These are phyloP conservation scores for Grosmannia penicillata DNA, from an alignment of 2,329 filamentous ascomycete genomes.

Conservation along the genomic window DNA sequence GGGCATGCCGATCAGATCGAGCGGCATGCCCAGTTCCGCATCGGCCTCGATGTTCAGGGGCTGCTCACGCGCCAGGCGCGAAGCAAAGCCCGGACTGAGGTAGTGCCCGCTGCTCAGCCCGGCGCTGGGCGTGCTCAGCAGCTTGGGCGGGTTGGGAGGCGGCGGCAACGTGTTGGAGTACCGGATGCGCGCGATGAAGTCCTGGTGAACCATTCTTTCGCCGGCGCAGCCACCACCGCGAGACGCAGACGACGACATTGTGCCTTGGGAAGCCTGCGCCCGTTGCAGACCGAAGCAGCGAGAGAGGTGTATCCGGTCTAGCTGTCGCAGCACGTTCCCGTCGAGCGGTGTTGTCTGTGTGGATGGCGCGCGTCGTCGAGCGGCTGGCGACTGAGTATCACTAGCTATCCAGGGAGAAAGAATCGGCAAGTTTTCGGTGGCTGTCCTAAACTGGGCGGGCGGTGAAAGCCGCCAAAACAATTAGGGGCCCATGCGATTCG, in stretches of 20 bases:
- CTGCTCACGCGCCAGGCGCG: constrained; percentile 77
- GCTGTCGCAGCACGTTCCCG: too few species aligned
- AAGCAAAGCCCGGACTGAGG: constrained; percentile 79
- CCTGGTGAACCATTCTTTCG: constrained; percentile 64
- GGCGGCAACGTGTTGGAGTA: constrained; percentile 94
- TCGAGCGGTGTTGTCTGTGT: too few species aligned
- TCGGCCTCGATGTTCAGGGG: constrained; percentile 93
- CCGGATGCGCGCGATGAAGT: constrained; percentile 91
- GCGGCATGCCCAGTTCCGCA: constrained; percentile 93
- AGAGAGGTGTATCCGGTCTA: too few species aligned
- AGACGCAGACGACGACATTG: constrained; percentile 27
- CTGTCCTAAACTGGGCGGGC: background rate
- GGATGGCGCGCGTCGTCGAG: too few species aligned
- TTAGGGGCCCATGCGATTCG: too few species aligned
- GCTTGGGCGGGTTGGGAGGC: constrained; percentile 86
- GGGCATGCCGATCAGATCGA: constrained; percentile 88
- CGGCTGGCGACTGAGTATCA: too few species aligned
- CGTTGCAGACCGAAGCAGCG: too few species aligned
- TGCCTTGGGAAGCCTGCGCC: background rate
- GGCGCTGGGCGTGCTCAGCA: constrained; percentile 91
- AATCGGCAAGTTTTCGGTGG: background rate
- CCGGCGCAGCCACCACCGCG: constrained; percentile 22
- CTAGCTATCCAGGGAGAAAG: background rate
- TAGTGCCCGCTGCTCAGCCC: constrained; percentile 78
- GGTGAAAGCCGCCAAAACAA: constrained; percentile 1